Evolutionary conservation across 2,329 filamentous ascomycete species (phyloP), one percentile per base, ranked within the genome.

Genomic region (Niveomyces coronatus): DNA sequence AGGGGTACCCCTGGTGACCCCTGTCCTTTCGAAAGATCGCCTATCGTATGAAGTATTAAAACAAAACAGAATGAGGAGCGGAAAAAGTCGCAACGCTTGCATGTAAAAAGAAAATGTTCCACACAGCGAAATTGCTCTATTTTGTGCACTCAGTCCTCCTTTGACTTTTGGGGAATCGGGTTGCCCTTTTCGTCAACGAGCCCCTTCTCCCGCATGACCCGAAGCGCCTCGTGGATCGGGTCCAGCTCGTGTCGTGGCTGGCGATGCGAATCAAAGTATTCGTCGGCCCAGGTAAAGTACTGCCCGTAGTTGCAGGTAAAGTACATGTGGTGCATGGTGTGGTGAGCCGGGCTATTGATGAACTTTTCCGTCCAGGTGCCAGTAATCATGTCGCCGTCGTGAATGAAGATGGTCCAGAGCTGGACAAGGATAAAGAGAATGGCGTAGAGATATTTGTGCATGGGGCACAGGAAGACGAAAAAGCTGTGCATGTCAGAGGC

Each of bases 291-390:
- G 43, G 64, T 67, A 44, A 67, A 67, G 50, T 66, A 67, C 51
- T 67, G 64, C 42, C 64, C 64, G 50, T 67, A 67, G 53, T 67
- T 67, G 60, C 62, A 60, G 43, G 60, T 68, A 49, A 68, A 68
- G 53, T 65, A 67, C 50, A 68, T 63, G 53, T 68, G 64, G 49
- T 68, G 64, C 22, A 67, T 54, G 4, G 63, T 66, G 55, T 68
- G 64, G 49, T 65, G 63, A 9, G 65, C 64, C 6, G 65, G 62
- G 44, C 62, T 63, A 57, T 68, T 68, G 56, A 68, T 61, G 47
- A 57, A 65, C 43, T 60, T 63, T 42, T 66, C 63, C 14, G 60
- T 53, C 60, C 62, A 65, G 46, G 67, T 62, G 36, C 60, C 63
- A 11, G 63, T 55, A 36, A 68, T 64, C 60, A 65, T 66, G 55